Percentiles rank a stretch among this genome's conserved stretches.
Evolutionary conservation across 805 yeast species (phyloP).

Genomic region (Ogataea populi-albae): DNA sequence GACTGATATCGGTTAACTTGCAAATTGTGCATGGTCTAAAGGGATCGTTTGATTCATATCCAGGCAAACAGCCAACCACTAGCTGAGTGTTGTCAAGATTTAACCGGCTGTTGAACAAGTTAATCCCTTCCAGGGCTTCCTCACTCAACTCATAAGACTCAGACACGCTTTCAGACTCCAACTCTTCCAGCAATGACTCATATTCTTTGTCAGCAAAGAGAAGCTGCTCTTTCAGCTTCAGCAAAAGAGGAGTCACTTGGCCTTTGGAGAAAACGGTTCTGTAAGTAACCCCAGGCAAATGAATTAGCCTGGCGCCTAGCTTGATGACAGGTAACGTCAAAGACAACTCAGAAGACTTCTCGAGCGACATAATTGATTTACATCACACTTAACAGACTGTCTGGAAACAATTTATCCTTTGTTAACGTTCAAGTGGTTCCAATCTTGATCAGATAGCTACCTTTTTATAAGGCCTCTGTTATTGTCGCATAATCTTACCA

Average conservation of each 20-base stretch:
- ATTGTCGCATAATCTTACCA: conserved; percentile 11
- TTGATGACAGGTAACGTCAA: conserved; percentile 22
- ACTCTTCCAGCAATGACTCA: conserved; percentile 1
- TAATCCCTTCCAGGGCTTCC: conserved; percentile 10
- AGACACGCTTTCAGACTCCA: neutral
- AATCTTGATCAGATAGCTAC: no score
- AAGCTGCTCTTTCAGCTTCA: conserved; percentile 11
- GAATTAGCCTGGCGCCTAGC: conserved; percentile 34
- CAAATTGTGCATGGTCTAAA: conserved; percentile 39
- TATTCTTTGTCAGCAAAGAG: no score
- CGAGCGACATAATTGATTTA: conserved; percentile 2
- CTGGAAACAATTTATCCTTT: no score
- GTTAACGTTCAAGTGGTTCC: no score
- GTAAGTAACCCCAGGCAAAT: conserved; percentile 62
- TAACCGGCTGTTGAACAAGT: conserved; percentile 4
- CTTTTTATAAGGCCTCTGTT: no score
- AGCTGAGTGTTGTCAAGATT: conserved; percentile 8
- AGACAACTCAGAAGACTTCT: conserved; percentile 3
- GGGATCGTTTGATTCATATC: conserved; percentile 7
- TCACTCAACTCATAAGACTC: conserved; percentile 1
- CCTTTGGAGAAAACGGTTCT: conserved; percentile 49
- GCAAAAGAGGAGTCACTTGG: conserved; percentile 46
- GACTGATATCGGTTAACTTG: conserved; percentile 45
- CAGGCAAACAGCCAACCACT: conserved; percentile 30
- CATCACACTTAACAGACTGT: no score